Percentiles rank a stretch among this genome's conserved stretches.
phyloP scores from a whole-genome alignment of 345 rosid species.

The Murraya paniculata region DNA sequence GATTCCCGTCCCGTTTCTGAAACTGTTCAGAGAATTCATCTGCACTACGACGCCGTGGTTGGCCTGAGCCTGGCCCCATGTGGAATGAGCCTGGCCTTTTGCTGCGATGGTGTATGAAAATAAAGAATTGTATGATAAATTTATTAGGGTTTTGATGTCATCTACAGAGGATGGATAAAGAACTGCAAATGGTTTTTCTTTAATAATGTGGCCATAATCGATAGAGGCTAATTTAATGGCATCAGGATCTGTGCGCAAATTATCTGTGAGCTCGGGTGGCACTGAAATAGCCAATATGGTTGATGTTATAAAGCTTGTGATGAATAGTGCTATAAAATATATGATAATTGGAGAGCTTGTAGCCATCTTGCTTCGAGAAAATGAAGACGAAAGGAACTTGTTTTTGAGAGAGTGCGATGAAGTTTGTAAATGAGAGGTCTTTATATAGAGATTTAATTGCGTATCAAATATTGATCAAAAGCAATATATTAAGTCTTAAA shows the following conservation, averaged over 20 bases:
- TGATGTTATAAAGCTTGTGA: neutral
- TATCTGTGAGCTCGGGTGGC: neutral
- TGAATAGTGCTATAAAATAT: neutral
- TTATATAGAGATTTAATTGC: neutral
- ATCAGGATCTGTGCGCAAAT: constrained; percentile 25
- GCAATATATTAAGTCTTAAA: no score
- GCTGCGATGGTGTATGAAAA: constrained; percentile 35
- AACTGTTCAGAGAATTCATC: constrained; percentile 28
- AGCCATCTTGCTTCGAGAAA: neutral
- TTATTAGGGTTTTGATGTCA: constrained; percentile 33
- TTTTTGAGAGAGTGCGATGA: neutral
- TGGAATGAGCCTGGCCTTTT: constrained; percentile 44
- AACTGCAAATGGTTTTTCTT: constrained; percentile 31
- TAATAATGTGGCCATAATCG: constrained; percentile 41
- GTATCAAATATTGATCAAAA: neutral
- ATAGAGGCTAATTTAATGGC: constrained; percentile 29
- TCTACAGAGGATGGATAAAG: constrained; percentile 32
- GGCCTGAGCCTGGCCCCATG: constrained; percentile 47
- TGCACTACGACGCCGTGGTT: constrained; percentile 40
- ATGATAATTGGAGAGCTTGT: neutral
- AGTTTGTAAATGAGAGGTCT: no score
- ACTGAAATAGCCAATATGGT: neutral
- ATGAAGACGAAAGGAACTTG: neutral
- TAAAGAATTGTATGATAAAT: constrained; percentile 23
- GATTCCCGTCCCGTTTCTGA: neutral